phyloP scores from a whole-genome alignment of 1,284 basidiomycete species.

The Cryptococcus jaspeensis region DNA sequence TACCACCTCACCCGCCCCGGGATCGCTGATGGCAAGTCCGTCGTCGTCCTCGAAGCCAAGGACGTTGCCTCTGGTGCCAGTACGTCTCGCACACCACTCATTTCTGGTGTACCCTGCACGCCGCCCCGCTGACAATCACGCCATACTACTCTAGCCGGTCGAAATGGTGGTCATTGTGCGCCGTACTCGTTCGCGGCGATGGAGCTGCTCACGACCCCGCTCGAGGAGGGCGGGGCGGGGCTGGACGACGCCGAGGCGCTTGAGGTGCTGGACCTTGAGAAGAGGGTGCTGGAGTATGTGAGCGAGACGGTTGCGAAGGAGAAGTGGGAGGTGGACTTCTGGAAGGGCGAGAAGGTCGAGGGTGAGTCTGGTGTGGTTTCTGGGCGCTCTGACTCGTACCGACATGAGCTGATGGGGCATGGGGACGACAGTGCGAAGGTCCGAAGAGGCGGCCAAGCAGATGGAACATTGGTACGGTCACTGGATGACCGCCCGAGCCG shows the following conservation, averaged over 20 bases:
- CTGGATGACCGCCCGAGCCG: slow-evolving; percentile 11
- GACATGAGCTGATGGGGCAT: no score
- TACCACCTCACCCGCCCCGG: slow-evolving; percentile 37
- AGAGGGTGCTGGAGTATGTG: slow-evolving; percentile 66
- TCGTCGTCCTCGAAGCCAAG: slow-evolving; percentile 36
- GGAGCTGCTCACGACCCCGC: slow-evolving; percentile 20
- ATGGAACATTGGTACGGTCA: slow-evolving; percentile 3
- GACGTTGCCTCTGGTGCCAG: slow-evolving; percentile 41
- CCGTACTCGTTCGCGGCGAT: slow-evolving; percentile 29
- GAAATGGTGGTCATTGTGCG: slow-evolving; percentile 46
- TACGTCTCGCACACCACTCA: slow-evolving; percentile 9
- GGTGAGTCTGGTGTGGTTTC: slow-evolving; percentile 17
- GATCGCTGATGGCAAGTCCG: slow-evolving; percentile 25
- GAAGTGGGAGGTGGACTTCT: slow-evolving; percentile 32
- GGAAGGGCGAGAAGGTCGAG: slow-evolving; percentile 30
- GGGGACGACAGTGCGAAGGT: slow-evolving; percentile 1
- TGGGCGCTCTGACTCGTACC: no score
- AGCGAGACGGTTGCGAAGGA: slow-evolving; percentile 58
- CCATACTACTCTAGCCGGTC: slow-evolving; percentile 24
- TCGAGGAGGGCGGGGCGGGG: slow-evolving; percentile 34
- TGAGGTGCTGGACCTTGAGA: slow-evolving; percentile 59
- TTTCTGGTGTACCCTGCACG: neutral
- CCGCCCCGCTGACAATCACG: neutral
- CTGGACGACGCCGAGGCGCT: slow-evolving; percentile 45
- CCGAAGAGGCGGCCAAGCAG: neutral